These are phyloP conservation scores for Malania oleifera DNA, from an alignment of 164 flowering plant genomes.

Conservation along the genomic window DNA sequence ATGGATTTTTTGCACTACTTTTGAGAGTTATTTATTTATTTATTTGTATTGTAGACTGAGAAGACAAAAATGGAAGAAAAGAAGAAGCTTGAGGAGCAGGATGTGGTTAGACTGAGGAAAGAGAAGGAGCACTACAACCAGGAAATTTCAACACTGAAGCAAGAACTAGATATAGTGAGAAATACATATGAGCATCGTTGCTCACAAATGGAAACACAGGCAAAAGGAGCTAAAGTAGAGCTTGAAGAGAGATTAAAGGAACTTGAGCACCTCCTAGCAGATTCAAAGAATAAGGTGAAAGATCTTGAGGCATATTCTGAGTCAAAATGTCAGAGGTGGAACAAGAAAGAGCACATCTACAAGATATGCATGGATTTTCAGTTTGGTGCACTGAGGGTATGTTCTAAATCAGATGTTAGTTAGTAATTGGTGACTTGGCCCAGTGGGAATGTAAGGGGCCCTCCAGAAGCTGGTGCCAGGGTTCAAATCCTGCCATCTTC, in stretches of 20 bases:
- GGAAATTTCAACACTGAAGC: not conserved
- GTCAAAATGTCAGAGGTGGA: not conserved
- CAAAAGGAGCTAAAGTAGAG: not conserved
- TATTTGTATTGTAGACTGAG: conserved; percentile 4
- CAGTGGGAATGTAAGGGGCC: too few relatives aligned
- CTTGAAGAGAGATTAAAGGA: not conserved
- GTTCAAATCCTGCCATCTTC: too few relatives aligned
- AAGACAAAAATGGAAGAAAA: conserved; percentile 1
- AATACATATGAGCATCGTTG: not conserved
- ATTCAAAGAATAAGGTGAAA: not conserved
- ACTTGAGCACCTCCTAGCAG: not conserved
- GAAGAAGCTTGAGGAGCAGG: conserved; percentile 2
- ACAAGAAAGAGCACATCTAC: conserved; percentile 3
- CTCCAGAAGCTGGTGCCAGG: too few relatives aligned
- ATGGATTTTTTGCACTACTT: too few relatives aligned
- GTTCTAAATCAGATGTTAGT: not conserved
- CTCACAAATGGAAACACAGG: not conserved
- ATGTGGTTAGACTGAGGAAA: not conserved
- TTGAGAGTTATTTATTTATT: too few relatives aligned
- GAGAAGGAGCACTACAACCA: not conserved
- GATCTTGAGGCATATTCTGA: not conserved
- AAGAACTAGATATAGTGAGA: not conserved
- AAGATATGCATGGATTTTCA: not conserved
- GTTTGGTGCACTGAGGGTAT: not conserved
- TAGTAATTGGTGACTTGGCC: too few relatives aligned